Conservation (phyloP, 768 basidiomycete species). For the Trametes cingulata region DNA sequence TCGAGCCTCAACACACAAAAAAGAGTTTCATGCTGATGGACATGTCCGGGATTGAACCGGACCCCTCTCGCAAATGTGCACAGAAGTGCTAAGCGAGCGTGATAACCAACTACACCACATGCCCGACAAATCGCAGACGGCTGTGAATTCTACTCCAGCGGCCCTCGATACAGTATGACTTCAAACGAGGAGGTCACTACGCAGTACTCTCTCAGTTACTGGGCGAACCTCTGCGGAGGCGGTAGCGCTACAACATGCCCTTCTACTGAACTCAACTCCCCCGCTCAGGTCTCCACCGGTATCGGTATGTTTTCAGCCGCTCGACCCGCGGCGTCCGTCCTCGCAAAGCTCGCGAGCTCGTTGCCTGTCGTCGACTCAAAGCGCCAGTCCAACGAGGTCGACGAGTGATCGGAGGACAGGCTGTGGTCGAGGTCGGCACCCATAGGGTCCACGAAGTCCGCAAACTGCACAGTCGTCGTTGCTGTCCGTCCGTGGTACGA, state of each 20-base stretch:
- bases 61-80: background rate
- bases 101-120: constrained; percentile 17
- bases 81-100: constrained; percentile 8
- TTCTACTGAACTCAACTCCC: background rate
- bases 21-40: background rate
- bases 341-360: background rate
- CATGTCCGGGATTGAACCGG: constrained; percentile 14
- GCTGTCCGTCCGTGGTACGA: background rate
- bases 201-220: too few species aligned
- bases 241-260: too few species aligned
- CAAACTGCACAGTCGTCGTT: background rate
- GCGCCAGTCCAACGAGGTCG: background rate
- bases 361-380: background rate
- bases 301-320: background rate
- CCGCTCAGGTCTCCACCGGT: background rate
- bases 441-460: constrained; percentile 14
- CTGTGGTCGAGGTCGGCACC: constrained; percentile 6
- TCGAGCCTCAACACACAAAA: too few species aligned
- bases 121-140: background rate
- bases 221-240: too few species aligned
- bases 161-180: too few species aligned
- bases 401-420: background rate
- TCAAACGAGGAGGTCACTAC: too few species aligned
- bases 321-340: background rate
- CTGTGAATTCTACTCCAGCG: background rate